Base-by-base conservation (phyloP, 768 basidiomycete species). In the Leccinum olivaceopallidum region DNA sequence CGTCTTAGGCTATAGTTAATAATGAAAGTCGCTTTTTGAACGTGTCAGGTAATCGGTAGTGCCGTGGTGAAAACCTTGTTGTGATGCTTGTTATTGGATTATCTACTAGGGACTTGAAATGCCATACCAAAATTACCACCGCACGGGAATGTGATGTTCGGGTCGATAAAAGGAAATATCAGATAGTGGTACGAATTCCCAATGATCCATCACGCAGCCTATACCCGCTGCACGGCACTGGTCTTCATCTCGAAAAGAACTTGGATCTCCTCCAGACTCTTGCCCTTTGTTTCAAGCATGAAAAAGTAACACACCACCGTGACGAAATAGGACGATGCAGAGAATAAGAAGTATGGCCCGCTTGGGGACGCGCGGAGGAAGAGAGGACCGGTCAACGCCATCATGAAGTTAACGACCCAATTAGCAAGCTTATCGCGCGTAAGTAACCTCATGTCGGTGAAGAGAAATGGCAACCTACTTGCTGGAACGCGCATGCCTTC, bases 281-380 rank as follows among this genome's bases (percentile, higher is more conserved):
- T 72, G 2, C 81, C 80, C 52, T 75, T 76, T 5, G 80, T 81
- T 61, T 82, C 82, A 18, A 80, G 80, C 62, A 75, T 74, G 57
- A 73, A 78, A 2, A 76, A 68, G 22, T 73, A 55, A 59, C 78
- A 82, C 18, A 78, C 73, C 24, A 78, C 7, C 14, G 75, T 75
- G 26, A 75, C 73, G 48, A 80, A 59, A 47, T 75, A 70, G 18
- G 75, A 66, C 51, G 72, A 76, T n/a, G 64, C 63, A 28, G 78
- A 77, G 56, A 81, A 82, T 50, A 81, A 65, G 69, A 82, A 82
- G 64, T 81, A 82, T 1, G 79, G 79, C 2, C 79, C 81, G 2
- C 76, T 82, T 7, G 76, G 73, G 7, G 78, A 80, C 50, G 72
- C 67, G 4, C 72, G 68, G 53, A 83, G 76, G 72, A 82, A 83